phyloP scores from a whole-genome alignment of 2,329 filamentous ascomycete species.

The Talaromyces albobiverticillius region DNA sequence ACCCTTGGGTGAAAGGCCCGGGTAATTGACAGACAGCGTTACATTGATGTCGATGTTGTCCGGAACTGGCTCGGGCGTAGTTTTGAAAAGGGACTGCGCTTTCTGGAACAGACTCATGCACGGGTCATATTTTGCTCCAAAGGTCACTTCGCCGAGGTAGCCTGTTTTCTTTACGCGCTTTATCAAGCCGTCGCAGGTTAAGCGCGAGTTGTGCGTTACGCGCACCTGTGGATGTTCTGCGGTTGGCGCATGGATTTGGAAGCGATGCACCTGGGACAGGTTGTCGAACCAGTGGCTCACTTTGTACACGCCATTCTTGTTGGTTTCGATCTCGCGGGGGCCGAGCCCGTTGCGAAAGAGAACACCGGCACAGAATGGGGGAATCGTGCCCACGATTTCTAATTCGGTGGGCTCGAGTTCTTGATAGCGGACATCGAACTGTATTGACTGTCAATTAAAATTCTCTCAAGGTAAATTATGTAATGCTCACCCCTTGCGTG shows the following conservation, averaged over 20 bases:
- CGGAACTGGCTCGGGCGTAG: conserved; percentile 21
- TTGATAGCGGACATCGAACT: conserved; percentile 69
- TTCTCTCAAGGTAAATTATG: background rate
- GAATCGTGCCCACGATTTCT: conserved; percentile 63
- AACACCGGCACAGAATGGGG: conserved; percentile 66
- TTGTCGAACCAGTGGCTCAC: conserved; percentile 81
- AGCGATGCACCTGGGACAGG: conserved; percentile 68
- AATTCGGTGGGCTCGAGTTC: conserved; percentile 64
- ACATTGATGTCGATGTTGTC: conserved; percentile 61
- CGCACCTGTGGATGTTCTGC: conserved; percentile 31
- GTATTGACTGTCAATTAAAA: conserved; percentile 15
- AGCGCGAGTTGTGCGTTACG: conserved; percentile 69
- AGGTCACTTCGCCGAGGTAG: conserved; percentile 56
- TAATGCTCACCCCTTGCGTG: conserved; percentile 45
- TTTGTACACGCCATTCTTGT: conserved; percentile 56
- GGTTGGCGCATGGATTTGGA: conserved; percentile 58
- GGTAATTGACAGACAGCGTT: conserved; percentile 63
- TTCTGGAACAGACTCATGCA: conserved; percentile 73
- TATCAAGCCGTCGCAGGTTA: conserved; percentile 63
- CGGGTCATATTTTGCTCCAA: conserved; percentile 70
- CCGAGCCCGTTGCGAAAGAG: conserved; percentile 75
- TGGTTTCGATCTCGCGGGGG: conserved; percentile 59
- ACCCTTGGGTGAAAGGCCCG: conserved; percentile 46
- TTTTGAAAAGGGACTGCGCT: conserved; percentile 59
- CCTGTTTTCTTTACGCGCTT: conserved; percentile 61